phyloP scores from a whole-genome alignment of 495 filamentous ascomycete species.

The Gamarada debralockiae region DNA sequence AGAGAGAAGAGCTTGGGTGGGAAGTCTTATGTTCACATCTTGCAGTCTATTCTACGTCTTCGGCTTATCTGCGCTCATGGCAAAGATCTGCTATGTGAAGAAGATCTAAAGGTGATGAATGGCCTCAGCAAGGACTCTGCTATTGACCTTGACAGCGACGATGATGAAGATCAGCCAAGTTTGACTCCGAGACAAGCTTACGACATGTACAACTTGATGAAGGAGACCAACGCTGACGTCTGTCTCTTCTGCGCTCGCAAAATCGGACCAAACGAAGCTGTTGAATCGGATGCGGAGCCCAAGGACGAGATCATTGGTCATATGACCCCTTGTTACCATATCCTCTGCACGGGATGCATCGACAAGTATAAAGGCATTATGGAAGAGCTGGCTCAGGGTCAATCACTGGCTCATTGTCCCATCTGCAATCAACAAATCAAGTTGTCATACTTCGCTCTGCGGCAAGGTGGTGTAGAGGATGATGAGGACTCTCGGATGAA shows the following conservation, averaged over 20 bases:
- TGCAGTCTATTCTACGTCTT: slow-evolving; percentile 86
- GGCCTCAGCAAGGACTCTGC: slow-evolving; percentile 76
- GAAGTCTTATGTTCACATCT: slow-evolving; percentile 79
- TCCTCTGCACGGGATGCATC: slow-evolving; percentile 75
- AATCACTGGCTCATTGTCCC: slow-evolving; percentile 50
- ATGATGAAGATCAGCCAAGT: slow-evolving; percentile 47
- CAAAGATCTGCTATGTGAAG: slow-evolving; percentile 76
- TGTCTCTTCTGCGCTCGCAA: slow-evolving; percentile 67
- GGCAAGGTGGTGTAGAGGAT: slow-evolving; percentile 55
- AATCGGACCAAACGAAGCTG: slow-evolving; percentile 49
- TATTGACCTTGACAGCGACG: slow-evolving; percentile 80
- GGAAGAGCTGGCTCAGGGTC: slow-evolving; percentile 29
- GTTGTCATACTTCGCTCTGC: slow-evolving; percentile 60
- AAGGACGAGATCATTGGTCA: slow-evolving; percentile 66
- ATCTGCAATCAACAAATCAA: slow-evolving; percentile 60
- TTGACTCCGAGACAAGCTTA: slow-evolving; percentile 66
- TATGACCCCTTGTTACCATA: slow-evolving; percentile 79
- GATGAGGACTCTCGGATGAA: slow-evolving; percentile 47
- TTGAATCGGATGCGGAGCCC: slow-evolving; percentile 47
- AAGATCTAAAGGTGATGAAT: slow-evolving; percentile 73
- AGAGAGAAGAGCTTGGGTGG: slow-evolving; percentile 66
- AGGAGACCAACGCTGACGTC: slow-evolving; percentile 64
- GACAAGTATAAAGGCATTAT: slow-evolving; percentile 40
- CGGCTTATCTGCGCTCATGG: slow-evolving; percentile 90
- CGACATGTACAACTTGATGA: slow-evolving; percentile 76